These are phyloP conservation scores for Cenchrus purpureus DNA, from an alignment of 176 grass and related monocot species.

Conservation along the genomic window DNA sequence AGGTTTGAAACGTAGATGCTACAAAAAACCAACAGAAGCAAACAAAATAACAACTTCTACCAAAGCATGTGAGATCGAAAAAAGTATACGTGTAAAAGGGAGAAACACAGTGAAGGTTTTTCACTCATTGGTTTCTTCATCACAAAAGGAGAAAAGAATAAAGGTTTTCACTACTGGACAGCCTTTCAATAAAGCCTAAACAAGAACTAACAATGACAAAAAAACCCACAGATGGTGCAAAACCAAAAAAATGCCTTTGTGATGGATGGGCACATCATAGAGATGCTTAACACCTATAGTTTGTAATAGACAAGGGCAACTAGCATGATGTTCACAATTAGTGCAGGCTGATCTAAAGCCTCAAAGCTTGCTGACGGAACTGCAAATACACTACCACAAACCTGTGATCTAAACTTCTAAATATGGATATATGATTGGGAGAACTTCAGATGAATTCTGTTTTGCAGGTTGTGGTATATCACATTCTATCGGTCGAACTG, in stretches of 20 bases:
- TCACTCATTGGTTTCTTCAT: neutral
- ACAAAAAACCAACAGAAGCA: no score
- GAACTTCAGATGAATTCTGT: neutral
- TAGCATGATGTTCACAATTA: neutral
- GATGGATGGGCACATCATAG: conserved; percentile 4
- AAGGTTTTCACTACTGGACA: neutral
- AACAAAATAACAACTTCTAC: neutral
- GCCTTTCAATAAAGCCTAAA: neutral
- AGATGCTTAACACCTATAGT: neutral
- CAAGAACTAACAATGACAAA: neutral
- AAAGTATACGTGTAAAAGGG: neutral
- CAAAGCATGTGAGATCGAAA: neutral
- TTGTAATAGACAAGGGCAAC: neutral
- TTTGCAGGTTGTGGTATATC: conserved; percentile 12
- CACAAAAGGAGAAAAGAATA: neutral
- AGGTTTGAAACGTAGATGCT: no score
- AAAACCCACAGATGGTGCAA: neutral
- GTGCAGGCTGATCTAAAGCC: neutral
- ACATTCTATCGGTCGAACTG: neutral
- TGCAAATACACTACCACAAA: neutral
- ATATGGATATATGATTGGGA: neutral
- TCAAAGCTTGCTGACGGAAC: neutral
- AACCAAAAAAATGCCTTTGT: neutral
- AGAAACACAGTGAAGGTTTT: neutral
- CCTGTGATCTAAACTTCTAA: neutral